Percentiles rank a stretch among this genome's conserved stretches.
These are phyloP conservation scores for Alternaria gaisen DNA, from an alignment of 2,329 filamentous ascomycete genomes.

Conservation along the genomic window DNA sequence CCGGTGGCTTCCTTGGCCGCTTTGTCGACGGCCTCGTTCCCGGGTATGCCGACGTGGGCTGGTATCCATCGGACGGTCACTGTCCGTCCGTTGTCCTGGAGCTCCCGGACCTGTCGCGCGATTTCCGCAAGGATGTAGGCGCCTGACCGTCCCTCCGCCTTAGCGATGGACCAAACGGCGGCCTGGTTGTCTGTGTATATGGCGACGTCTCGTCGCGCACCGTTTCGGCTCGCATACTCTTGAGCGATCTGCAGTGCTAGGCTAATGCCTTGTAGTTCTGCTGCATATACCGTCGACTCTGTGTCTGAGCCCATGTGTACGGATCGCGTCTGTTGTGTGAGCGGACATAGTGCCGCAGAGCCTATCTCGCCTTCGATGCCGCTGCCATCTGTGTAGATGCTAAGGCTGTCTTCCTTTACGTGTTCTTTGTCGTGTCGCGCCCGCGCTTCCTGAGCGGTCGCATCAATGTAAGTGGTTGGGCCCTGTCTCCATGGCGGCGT, in stretches of 20 bases:
- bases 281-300: slow-evolving; percentile 22
- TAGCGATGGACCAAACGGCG: slow-evolving; percentile 22
- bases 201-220: slow-evolving; percentile 14
- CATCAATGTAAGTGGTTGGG: slow-evolving; percentile 23
- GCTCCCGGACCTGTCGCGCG: slow-evolving; percentile 17
- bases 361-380: slow-evolving; percentile 27
- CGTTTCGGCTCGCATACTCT: slow-evolving; percentile 20
- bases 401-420: slow-evolving; percentile 19
- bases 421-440: slow-evolving; percentile 22
- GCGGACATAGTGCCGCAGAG: slow-evolving; percentile 25
- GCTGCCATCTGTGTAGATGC: slow-evolving; percentile 34
- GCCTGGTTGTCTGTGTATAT: slow-evolving; percentile 32
- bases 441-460: slow-evolving; percentile 17
- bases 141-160: slow-evolving; percentile 20
- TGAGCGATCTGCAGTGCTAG: slow-evolving; percentile 27
- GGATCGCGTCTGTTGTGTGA: slow-evolving; percentile 20
- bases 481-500: slow-evolving; percentile 21
- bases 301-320: slow-evolving; percentile 21
- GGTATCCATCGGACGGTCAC: slow-evolving; percentile 6
- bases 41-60: neutral
- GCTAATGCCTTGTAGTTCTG: slow-evolving; percentile 26
- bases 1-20: neutral
- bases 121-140: slow-evolving; percentile 28
- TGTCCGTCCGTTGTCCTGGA: slow-evolving; percentile 6
- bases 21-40: slow-evolving; percentile 6